Base-by-base conservation (phyloP, 805 yeast genomes). In the Yarrowia divulgata region DNA sequence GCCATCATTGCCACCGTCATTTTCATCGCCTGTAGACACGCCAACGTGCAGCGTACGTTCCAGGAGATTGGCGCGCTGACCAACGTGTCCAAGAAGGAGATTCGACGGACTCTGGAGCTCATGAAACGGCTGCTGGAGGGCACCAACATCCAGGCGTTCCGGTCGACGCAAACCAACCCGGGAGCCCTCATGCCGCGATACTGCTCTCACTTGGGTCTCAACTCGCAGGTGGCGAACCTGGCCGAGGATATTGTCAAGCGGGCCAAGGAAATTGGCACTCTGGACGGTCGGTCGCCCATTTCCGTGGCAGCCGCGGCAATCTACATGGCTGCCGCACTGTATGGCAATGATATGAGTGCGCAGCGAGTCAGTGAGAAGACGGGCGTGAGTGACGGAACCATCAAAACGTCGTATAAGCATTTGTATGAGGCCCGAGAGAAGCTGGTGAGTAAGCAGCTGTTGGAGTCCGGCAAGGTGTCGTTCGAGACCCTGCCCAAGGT, bases 251-350 rank as follows among this genome's bases (percentile, higher is more conserved):
- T 95, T 73, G 97, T 98, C 1, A 87, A 92, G 76, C 85, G 89
- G 73, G 92, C 97, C 75, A 90, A 91, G 76, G 97, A 91, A 71
- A 89, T 90, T 71, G 97, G 98, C 69, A 96, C 94, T 46, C 83
- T 95, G 75, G 98, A 97, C 18, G 98, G 99, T 74, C 86, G 97
- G 73, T 91, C 97, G 3, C 99, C 99, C 37, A 93, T 93, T 68
- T 94, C 99, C 45, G 92, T 95, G 76, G 98, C 98, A 0, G 98
- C 98, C 8, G 96, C 98, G 0, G 97, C 95, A 6, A 94, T 95
- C 62, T 95, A 94, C 80, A 89, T 95, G 90, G 91, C 97, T 8
- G 90, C 94, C 4, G 81, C 91, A n/a, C 81, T 95, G n/a, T 93
- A 93, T 77, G 90, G 90, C 55, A 88, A 89, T 43, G 90, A 87